phyloP scores from a whole-genome alignment of 1,284 basidiomycete genomes.

The Irpex sp. region DNA sequence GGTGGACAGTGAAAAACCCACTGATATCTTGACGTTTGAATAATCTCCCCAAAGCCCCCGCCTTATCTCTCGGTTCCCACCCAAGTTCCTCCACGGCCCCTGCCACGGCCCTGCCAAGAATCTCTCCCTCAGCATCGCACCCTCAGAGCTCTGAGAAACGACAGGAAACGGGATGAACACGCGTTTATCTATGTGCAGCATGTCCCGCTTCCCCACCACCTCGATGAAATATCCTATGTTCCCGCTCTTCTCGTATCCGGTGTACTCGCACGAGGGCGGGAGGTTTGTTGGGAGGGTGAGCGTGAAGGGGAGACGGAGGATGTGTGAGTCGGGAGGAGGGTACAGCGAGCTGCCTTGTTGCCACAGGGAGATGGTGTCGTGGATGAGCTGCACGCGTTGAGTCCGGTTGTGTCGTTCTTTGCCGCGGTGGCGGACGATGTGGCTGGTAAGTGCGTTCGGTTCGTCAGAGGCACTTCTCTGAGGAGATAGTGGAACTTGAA shows the following conservation, averaged over 20 bases:
- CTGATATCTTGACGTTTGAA: conserved; percentile 16
- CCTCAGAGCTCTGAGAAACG: background rate
- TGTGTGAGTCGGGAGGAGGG: conserved; percentile 19
- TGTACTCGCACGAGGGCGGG: conserved; percentile 21
- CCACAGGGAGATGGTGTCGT: conserved; percentile 19
- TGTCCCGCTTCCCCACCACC: background rate
- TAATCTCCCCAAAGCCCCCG: conserved; percentile 21
- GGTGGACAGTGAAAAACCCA: background rate
- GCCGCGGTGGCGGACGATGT: background rate
- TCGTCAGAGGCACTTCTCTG: background rate
- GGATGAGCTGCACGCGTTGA: background rate
- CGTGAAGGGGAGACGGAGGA: conserved; percentile 21
- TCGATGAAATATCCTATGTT: background rate
- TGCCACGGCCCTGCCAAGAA: background rate
- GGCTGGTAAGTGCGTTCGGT: background rate
- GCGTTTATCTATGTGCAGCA: background rate
- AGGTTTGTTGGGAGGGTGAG: conserved; percentile 16
- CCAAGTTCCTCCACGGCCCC: conserved; percentile 5
- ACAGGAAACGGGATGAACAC: background rate
- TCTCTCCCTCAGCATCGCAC: background rate
- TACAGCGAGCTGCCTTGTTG: conserved; percentile 16
- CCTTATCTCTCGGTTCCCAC: conserved; percentile 14
- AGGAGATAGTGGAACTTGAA: background rate
- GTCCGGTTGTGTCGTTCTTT: background rate
- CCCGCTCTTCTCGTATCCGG: background rate